Evolutionary conservation across 768 basidiomycete species (phyloP).

Genomic region (Tulasnella sp.): DNA sequence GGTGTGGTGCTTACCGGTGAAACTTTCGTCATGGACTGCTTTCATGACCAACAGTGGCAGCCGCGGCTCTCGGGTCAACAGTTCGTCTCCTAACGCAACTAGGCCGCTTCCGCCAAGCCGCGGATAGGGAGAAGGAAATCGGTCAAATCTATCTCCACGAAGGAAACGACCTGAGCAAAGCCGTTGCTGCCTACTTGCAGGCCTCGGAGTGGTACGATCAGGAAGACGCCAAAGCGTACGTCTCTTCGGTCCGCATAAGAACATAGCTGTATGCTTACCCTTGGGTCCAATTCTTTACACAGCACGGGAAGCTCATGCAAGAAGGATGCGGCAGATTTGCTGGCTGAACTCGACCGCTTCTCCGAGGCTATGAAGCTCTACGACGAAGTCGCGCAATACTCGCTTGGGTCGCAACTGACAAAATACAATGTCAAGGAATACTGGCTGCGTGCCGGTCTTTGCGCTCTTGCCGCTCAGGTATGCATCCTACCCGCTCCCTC

Average conservation of each 20-base stretch:
- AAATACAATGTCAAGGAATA: conserved; percentile 99
- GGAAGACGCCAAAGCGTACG: conserved; percentile 94
- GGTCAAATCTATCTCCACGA: conserved; percentile 61
- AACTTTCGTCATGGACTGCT: background rate
- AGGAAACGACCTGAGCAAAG: conserved; percentile 69
- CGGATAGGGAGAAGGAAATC: conserved; percentile 96
- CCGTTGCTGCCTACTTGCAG: conserved; percentile 84
- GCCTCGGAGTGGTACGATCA: conserved; percentile 98
- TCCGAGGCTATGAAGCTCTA: conserved; percentile 81
- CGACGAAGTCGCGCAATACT: conserved; percentile 83
- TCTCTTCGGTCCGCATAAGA: conserved; percentile 5
- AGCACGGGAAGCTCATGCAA: conserved; percentile 95
- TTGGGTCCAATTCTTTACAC: background rate
- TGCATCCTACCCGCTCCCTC: conserved; percentile 36
- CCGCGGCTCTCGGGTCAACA: conserved; percentile 80
- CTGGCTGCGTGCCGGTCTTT: conserved; percentile 83
- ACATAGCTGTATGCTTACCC: conserved; percentile 25
- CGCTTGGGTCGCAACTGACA: conserved; percentile 76
- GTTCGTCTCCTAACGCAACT: conserved; percentile 74
- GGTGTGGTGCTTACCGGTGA: background rate
- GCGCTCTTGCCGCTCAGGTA: conserved; percentile 84
- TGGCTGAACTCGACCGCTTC: conserved; percentile 84
- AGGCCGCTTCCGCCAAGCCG: conserved; percentile 95
- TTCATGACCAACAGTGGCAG: conserved; percentile 60
- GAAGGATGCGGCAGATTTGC: conserved; percentile 94